phyloP scores from a whole-genome alignment of 208 protist species.

The Blastocrithidia nonstop region DNA sequence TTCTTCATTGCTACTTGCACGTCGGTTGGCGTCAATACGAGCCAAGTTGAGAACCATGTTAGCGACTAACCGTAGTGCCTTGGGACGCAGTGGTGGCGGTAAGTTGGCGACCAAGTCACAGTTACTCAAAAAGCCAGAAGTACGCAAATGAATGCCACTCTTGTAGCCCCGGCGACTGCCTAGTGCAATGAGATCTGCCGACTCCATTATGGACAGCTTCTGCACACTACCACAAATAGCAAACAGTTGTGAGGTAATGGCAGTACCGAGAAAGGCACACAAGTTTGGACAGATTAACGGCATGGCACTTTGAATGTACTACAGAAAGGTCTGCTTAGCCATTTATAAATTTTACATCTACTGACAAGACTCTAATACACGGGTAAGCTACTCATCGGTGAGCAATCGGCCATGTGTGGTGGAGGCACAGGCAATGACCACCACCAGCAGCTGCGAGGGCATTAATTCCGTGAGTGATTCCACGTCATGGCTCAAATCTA shows the following conservation, averaged over 20 bases:
- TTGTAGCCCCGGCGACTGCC: constrained; percentile 45
- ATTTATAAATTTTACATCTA: constrained; percentile 84
- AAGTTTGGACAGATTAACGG: constrained; percentile 84
- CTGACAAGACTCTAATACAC: constrained; percentile 64
- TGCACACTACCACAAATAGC: constrained; percentile 57
- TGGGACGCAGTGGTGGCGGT: constrained; percentile 66
- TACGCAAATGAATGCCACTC: constrained; percentile 58
- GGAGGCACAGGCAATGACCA: constrained; percentile 77
- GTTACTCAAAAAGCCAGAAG: constrained; percentile 79
- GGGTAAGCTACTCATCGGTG: constrained; percentile 29
- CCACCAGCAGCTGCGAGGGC: constrained; percentile 70
- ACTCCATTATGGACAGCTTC: constrained; percentile 62
- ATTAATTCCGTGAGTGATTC: constrained; percentile 64
- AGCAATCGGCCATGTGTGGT: constrained; percentile 69
- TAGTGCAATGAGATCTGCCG: constrained; percentile 37
- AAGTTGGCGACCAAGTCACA: constrained; percentile 66
- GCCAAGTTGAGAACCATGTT: constrained; percentile 36
- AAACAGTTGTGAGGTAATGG: constrained; percentile 85
- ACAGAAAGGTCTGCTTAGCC: constrained; percentile 83
- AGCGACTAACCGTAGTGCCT: constrained; percentile 66
- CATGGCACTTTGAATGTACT: constrained; percentile 88
- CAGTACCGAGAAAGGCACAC: constrained; percentile 80
- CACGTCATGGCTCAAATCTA: constrained; percentile 43
- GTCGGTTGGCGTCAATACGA: constrained; percentile 72
- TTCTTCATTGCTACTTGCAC: constrained; percentile 42